Conservation (phyloP, 306 rosid species). For the apple (Malus domestica) region ASM211411v1 NC_041801.1:14285001-14285500, state of each 20-base stretch:
- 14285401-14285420: constrained; percentile 40
- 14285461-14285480: constrained; percentile 17
- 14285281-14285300: constrained; percentile 74
- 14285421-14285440: constrained; percentile 31
- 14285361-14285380: constrained; percentile 44
- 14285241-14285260: constrained; percentile 76
- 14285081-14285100: constrained; percentile 93
- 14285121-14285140: constrained; percentile 43
- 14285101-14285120: constrained; percentile 66
- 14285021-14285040: constrained; percentile 74
- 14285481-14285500: constrained; percentile 38
- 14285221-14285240: constrained; percentile 72
- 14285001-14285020: constrained; percentile 84
- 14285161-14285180: constrained; percentile 80
- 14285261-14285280: constrained; percentile 72
- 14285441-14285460: constrained; percentile 21
- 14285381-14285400: constrained; percentile 36
- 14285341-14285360: constrained; percentile 58
- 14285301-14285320: constrained; percentile 96
- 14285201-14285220: constrained; percentile 49
- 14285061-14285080: constrained; percentile 89
- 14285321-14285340: constrained; percentile 73
- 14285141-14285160: constrained; percentile 55
- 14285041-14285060: constrained; percentile 95
- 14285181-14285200: constrained; percentile 61